Base-by-base conservation (phyloP, 306 rosid genomes). In the Purshia tridentata region DNA sequence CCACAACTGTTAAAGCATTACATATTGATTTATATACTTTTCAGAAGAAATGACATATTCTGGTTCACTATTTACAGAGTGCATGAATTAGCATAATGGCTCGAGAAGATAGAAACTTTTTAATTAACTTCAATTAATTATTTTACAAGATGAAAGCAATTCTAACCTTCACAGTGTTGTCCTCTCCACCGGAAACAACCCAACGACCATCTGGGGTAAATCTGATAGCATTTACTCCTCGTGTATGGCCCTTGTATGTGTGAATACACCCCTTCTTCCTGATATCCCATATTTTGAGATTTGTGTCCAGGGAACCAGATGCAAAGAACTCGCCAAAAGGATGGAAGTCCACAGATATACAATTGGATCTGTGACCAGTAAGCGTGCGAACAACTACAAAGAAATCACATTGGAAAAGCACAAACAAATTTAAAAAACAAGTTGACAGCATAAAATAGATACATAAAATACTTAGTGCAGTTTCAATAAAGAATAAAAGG, bases 191-290 rank as follows among this genome's bases (percentile, higher is more conserved):
- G 45, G 99, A 94, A 72, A 94, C 99, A 83, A 94, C 96, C 99
- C 99, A 94, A 5, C 99, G 99, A 68, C 99, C 99, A 87, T 94
- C 99, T 11, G 99, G 99, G 78, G 99, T 94, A 84, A 94, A 94
- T 82, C 97, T 87, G 75, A 94, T 94, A 29, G 96, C 96, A 86
- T 90, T 94, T 65, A 94, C 99, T 74, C 99, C 99, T 77, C 99
- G 90, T 56, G 99, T 94, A 77, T 94, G 99, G 69, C 99, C 98
- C 76, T 94, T 94, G 95, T 94, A 94, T 8, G 99, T 94, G 82
- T 94, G 99, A 72, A 94, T 94, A 84, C 98, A 94, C 71, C 96
- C 98, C 81, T 94, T 94, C 94, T 91, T 94, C 84, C 99, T 87
- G 76, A 94, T 94, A 74, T 94, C 99, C 99, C 99, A 94, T 82